phyloP scores from a whole-genome alignment of 495 filamentous ascomycete genomes.

The Hyphodiscus hymeniophilus region DNA sequence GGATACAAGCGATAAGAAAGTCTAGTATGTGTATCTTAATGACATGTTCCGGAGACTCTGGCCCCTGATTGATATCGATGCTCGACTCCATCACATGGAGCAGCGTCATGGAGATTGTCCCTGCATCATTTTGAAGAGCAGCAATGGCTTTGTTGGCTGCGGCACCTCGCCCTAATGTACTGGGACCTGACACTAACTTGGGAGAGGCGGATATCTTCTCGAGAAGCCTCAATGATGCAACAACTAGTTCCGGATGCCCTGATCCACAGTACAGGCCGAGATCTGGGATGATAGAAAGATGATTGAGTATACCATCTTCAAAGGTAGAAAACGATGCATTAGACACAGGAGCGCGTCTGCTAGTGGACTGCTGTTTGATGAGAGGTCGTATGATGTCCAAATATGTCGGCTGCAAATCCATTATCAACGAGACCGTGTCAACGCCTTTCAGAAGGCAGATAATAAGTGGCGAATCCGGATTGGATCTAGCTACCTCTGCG shows the following conservation, averaged over 20 bases:
- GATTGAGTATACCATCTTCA: slow-evolving; percentile 83
- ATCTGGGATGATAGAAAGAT: slow-evolving; percentile 64
- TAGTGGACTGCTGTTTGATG: slow-evolving; percentile 41
- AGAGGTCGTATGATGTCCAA: slow-evolving; percentile 74
- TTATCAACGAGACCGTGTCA: slow-evolving; percentile 67
- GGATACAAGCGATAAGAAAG: slow-evolving; percentile 72
- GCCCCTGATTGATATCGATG: slow-evolving; percentile 54
- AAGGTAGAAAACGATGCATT: slow-evolving; percentile 74
- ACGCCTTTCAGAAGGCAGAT: slow-evolving; percentile 65
- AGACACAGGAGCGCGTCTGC: slow-evolving; percentile 35
- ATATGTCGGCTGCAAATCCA: slow-evolving; percentile 87
- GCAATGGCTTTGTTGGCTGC: slow-evolving; percentile 73
- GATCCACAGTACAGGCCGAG: slow-evolving; percentile 78
- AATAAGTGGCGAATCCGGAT: slow-evolving; percentile 66
- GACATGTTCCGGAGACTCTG: slow-evolving; percentile 55
- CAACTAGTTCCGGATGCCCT: slow-evolving; percentile 63
- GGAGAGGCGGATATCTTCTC: slow-evolving; percentile 77
- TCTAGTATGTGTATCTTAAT: slow-evolving; percentile 73
- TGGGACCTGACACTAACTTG: slow-evolving; percentile 56
- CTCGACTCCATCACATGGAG: slow-evolving; percentile 54
- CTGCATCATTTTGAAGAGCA: slow-evolving; percentile 60
- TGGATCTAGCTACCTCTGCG: slow-evolving; percentile 53
- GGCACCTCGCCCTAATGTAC: slow-evolving; percentile 37
- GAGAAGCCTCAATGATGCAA: slow-evolving; percentile 69
- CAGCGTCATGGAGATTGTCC: slow-evolving; percentile 60